These are phyloP conservation scores for Podosphaera xanthii DNA, from an alignment of 2,329 filamentous ascomycete genomes.

Conservation along the genomic window DNA sequence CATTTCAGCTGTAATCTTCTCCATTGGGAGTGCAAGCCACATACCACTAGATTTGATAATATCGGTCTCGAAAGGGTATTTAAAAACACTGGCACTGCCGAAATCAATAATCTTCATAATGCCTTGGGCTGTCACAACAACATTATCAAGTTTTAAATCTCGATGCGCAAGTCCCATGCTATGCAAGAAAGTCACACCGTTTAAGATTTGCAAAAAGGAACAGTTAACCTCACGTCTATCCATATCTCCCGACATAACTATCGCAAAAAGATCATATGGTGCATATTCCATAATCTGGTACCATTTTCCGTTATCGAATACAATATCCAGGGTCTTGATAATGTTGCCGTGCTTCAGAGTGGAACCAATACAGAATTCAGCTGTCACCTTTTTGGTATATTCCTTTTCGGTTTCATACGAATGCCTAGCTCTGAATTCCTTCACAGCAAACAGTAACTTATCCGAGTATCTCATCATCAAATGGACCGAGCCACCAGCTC, in stretches of 20 bases:
- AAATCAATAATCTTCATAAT: slow-evolving; percentile 99
- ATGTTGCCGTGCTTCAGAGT: slow-evolving; percentile 95
- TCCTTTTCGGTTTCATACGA: slow-evolving; percentile 85
- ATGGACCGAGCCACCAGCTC: slow-evolving; percentile 81
- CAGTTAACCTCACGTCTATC: slow-evolving; percentile 73
- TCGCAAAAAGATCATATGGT: slow-evolving; percentile 86
- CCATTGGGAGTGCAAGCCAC: slow-evolving; percentile 14
- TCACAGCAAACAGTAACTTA: slow-evolving; percentile 84
- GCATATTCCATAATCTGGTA: slow-evolving; percentile 99
- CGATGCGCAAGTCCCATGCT: slow-evolving; percentile 86
- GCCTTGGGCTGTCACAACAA: slow-evolving; percentile 83
- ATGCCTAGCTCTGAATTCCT: slow-evolving; percentile 83
- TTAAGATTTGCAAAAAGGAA: slow-evolving; percentile 81
- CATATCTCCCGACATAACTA: slow-evolving; percentile 99
- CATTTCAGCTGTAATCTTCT: slow-evolving; percentile 4
- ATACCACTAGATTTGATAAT: slow-evolving; percentile 60
- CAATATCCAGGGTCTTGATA: slow-evolving; percentile 90
- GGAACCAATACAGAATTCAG: slow-evolving; percentile 94
- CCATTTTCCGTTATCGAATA: slow-evolving; percentile 85
- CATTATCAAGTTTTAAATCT: slow-evolving; percentile 91
- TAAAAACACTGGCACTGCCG: slow-evolving; percentile 88
- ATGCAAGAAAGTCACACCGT: slow-evolving; percentile 83
- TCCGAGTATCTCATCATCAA: slow-evolving; percentile 87
- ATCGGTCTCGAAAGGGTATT: slow-evolving; percentile 87
- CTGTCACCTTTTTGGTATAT: slow-evolving; percentile 94